Evolutionary conservation across 179 eudicot species (phyloP).

Genomic region (Spergularia azorica): DNA sequence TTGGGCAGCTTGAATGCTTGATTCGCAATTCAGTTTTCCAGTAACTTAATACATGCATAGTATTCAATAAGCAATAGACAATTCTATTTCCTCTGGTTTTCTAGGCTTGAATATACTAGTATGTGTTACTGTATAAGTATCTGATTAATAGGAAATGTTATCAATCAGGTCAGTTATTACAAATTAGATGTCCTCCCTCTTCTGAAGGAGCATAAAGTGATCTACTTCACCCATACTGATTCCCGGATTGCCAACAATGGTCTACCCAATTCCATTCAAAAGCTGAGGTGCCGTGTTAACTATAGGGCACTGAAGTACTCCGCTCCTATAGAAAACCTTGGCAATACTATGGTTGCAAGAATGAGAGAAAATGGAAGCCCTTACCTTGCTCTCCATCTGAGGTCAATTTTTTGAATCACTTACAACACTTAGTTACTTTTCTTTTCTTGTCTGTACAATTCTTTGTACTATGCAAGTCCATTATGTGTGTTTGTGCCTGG

Average conservation of each 20-base stretch:
- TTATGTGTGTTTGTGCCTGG: not conserved
- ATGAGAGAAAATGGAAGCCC: slow-evolving; percentile 75
- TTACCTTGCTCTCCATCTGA: slow-evolving; percentile 90
- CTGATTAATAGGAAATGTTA: slow-evolving; percentile 14
- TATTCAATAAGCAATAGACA: not conserved
- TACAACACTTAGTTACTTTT: not conserved
- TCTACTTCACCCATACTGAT: slow-evolving; percentile 93
- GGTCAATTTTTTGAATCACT: slow-evolving; percentile 39
- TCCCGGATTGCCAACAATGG: slow-evolving; percentile 92
- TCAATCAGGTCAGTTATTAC: slow-evolving; percentile 80
- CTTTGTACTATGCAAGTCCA: not conserved
- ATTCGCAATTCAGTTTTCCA: not conserved
- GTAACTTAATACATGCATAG: not conserved
- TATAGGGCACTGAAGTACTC: slow-evolving; percentile 87
- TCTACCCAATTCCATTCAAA: slow-evolving; percentile 69
- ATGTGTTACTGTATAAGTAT: not conserved
- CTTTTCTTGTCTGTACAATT: no score
- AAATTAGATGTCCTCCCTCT: slow-evolving; percentile 82
- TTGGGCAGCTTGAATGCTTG: not conserved
- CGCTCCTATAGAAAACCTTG: slow-evolving; percentile 81
- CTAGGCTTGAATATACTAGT: not conserved
- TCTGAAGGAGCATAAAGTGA: slow-evolving; percentile 88
- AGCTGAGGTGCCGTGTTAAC: slow-evolving; percentile 91
- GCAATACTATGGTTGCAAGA: slow-evolving; percentile 73
- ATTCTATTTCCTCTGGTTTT: not conserved